Evolutionary conservation across 2,329 filamentous ascomycete species (phyloP), one percentile per base, ranked within the genome.

Genomic region (Aureobasidium sp.): DNA sequence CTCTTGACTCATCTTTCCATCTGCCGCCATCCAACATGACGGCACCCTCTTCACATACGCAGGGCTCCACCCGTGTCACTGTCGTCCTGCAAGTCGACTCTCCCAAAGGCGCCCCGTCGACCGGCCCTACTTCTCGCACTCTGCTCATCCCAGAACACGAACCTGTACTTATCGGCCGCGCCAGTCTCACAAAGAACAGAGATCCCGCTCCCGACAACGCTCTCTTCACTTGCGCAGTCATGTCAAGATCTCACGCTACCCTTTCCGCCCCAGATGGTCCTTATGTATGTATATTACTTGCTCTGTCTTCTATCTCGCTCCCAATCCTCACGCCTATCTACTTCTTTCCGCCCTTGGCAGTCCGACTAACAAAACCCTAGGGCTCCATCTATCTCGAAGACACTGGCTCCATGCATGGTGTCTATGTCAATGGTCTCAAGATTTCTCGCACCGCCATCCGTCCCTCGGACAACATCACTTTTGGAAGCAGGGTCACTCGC

Each of bases 161-260:
- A 10, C 66, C 65, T 10, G 66, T 76, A 34, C 67, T 67, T 27
- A 72, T 80, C 64, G 77, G 77, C 37, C 77, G 78, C 29, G 71
- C 77, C 59, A 75, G 72, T 59, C 64, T 68, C 6, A 49, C 66
- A 66, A 77, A 77, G 68, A 68, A 69, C 41, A 66, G 70, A 41
- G 50, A 51, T 2, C 63, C 69, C 3, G 37, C 58, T 8, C 6
- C 51, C 10, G 61, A 67, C 63, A 75, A 75, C 67, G 69, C 69
- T 30, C 67, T 72, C 27, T 74, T 73, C 67, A 69, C 72, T 61
- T 73, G 70, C 61, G 68, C 71, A 3, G 71, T 74, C 63, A 66
- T 75, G 49, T 73, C 71, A 48, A 69, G 72, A 44, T 57, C 64
- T 36, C 73, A 75, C 64, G 73, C 72, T 27, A 65, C 68, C 64